phyloP scores from a whole-genome alignment of 768 basidiomycete species.

The Hemileccinum rubropunctum region DNA sequence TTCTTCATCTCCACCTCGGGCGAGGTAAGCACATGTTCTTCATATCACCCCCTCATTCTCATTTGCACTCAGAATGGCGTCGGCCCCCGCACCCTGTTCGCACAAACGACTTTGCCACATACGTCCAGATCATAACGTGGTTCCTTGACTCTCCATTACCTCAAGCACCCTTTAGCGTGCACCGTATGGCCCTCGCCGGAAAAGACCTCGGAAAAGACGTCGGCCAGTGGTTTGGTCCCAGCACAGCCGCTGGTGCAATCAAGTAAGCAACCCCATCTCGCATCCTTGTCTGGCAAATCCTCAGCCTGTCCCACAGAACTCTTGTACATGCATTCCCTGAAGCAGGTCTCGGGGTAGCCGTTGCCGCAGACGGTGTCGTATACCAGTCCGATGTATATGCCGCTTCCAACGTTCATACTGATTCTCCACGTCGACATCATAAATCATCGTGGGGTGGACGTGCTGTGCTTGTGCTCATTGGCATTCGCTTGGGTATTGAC shows the following conservation, averaged over 20 bases:
- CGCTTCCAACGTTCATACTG: constrained; percentile 50
- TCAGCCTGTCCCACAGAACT: constrained; percentile 42
- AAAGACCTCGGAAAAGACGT: constrained; percentile 94
- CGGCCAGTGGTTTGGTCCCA: constrained; percentile 98
- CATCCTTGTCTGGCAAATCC: background rate
- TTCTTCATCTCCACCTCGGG: constrained; percentile 74
- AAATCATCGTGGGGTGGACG: constrained; percentile 67
- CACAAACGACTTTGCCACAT: constrained; percentile 73
- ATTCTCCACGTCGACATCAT: constrained; percentile 31
- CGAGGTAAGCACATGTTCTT: constrained; percentile 46
- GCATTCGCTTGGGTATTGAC: constrained; percentile 84
- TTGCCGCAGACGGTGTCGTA: constrained; percentile 79
- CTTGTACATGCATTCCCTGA: constrained; percentile 79
- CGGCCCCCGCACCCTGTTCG: constrained; percentile 59
- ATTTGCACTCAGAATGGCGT: constrained; percentile 68
- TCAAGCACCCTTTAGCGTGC: constrained; percentile 88
- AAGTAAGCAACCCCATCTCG: constrained; percentile 50
- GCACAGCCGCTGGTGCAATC: constrained; percentile 95
- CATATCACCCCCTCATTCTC: constrained; percentile 6
- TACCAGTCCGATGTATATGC: constrained; percentile 85
- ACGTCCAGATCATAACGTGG: constrained; percentile 91
- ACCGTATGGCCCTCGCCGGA: constrained; percentile 93
- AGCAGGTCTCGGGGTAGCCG: constrained; percentile 74
- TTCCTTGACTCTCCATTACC: constrained; percentile 89
- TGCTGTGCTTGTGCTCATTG: constrained; percentile 84